These are phyloP conservation scores for Paramecium tetraurelia DNA, from an alignment of 73 alveolate genomes.

Conservation along the genomic window DNA sequence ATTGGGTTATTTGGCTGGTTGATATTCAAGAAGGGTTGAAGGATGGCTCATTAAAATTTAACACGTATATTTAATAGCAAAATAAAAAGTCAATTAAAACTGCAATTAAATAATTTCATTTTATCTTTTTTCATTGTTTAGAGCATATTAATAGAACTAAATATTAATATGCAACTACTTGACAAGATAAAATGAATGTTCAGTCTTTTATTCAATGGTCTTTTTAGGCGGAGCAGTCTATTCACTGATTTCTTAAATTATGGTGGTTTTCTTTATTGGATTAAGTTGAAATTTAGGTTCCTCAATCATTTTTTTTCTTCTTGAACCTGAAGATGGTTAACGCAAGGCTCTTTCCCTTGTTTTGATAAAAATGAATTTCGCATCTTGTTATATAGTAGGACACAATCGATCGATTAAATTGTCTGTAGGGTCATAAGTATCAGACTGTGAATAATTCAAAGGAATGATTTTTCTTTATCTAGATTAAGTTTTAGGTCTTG, in stretches of 20 bases:
- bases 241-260: not conserved
- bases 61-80: conserved; percentile 36
- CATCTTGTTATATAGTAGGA: not conserved
- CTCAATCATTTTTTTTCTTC: not conserved
- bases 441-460: not conserved
- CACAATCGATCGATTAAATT: not conserved
- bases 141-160: conserved; percentile 40
- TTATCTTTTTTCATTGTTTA: conserved; percentile 33
- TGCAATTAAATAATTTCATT: conserved; percentile 2
- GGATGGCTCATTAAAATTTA: not conserved
- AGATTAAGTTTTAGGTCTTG: not conserved
- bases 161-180: not conserved
- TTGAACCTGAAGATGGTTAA: not conserved
- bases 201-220: not conserved
- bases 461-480: conserved; percentile 1
- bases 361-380: conserved; percentile 2
- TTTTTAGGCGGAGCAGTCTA: not conserved
- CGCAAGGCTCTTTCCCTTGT: conserved; percentile 27
- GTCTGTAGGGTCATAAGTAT: conserved; percentile 25
- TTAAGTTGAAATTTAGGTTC: not conserved
- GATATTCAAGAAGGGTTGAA: not conserved
- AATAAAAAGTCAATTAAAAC: conserved; percentile 1
- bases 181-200: not conserved
- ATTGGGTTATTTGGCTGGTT: conserved; percentile 9
- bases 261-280: not conserved